A percentile compares a stretch with the other conserved stretches of the same genome.
Conservation (phyloP, 2,329 filamentous ascomycete genomes). For the Aspergillus carbonarius region DNA sequence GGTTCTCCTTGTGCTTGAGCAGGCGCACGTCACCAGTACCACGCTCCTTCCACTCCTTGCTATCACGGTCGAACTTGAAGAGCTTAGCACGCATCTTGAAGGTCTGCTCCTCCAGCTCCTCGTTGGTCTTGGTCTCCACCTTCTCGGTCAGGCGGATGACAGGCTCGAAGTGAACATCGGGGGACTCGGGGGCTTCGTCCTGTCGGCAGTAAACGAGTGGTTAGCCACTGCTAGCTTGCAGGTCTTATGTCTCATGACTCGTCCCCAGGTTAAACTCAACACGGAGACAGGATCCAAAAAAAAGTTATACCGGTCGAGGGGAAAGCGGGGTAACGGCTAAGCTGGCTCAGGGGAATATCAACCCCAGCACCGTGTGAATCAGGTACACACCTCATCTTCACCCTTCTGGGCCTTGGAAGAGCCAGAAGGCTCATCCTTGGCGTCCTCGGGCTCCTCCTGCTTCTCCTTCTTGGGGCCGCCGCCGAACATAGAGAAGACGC, state of each 20-base stretch:
- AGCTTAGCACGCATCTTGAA: constrained; percentile 99
- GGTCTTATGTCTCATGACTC: neutral
- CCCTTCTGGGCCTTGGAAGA: constrained; percentile 77
- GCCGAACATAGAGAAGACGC: constrained; percentile 97
- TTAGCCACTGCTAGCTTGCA: constrained; percentile 6
- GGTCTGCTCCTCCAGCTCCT: constrained; percentile 92
- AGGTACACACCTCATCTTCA: constrained; percentile 57
- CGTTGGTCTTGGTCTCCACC: constrained; percentile 95
- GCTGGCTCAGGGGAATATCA: constrained; percentile 9
- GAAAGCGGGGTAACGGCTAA: neutral
- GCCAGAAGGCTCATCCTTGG: constrained; percentile 82
- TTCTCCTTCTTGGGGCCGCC: constrained; percentile 96
- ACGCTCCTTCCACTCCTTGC: constrained; percentile 97
- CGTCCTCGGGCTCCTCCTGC: constrained; percentile 74
- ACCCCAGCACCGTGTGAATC: constrained; percentile 6
- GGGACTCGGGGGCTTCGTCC: constrained; percentile 79
- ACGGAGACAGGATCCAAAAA: neutral
- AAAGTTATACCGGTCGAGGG: constrained; percentile 12
- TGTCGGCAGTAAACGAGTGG: constrained; percentile 24
- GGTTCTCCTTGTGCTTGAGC: constrained; percentile 98
- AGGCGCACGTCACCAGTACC: constrained; percentile 94
- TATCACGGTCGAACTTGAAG: constrained; percentile 93
- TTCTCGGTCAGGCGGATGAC: constrained; percentile 95
- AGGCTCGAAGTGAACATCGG: constrained; percentile 95
- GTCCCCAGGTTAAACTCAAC: too few species aligned